Conservation (phyloP, 1,139 yeast genomes). For the Pichia norvegensis region DNA sequence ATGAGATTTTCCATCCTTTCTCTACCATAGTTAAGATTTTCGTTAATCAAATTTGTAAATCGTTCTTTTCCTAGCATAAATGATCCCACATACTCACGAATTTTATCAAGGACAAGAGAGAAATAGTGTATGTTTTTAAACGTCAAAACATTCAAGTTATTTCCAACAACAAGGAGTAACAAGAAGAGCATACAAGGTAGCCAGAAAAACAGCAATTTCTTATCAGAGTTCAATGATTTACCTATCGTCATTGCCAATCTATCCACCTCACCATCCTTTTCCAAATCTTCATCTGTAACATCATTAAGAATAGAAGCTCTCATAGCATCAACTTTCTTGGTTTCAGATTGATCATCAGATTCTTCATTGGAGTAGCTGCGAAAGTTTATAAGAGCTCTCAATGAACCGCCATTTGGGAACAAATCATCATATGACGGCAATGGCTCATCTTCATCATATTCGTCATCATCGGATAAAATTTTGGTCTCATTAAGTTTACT, state of each 20-base stretch:
- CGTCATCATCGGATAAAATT: conserved; percentile 2
- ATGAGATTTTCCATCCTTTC: conserved; percentile 58
- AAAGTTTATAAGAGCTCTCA: conserved; percentile 32
- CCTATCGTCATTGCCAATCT: conserved; percentile 46
- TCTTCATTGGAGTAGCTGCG: conserved; percentile 17
- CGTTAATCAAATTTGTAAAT: conserved; percentile 42
- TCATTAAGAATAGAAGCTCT: neutral
- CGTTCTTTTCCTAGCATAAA: conserved; percentile 65
- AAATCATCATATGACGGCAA: conserved; percentile 78
- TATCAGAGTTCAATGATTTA: conserved; percentile 47
- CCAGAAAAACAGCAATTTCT: conserved; percentile 87
- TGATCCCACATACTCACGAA: conserved; percentile 44
- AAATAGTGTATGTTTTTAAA: conserved; percentile 19
- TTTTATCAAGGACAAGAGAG: conserved; percentile 31
- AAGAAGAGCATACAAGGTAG: conserved; percentile 57
- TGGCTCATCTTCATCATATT: conserved; percentile 29
- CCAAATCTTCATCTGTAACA: conserved; percentile 10
- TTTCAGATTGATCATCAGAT: neutral
- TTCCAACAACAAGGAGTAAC: conserved; percentile 39
- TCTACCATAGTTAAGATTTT: conserved; percentile 59
- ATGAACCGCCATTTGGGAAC: conserved; percentile 56
- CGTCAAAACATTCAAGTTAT: conserved; percentile 39
- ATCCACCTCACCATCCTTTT: conserved; percentile 26
- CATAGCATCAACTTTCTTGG: neutral
- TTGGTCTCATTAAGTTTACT: conserved; percentile 14